Percentiles rank a stretch among this genome's conserved stretches.
These are phyloP conservation scores for Leccinum broughii DNA, from an alignment of 768 basidiomycete genomes.

Conservation along the genomic window DNA sequence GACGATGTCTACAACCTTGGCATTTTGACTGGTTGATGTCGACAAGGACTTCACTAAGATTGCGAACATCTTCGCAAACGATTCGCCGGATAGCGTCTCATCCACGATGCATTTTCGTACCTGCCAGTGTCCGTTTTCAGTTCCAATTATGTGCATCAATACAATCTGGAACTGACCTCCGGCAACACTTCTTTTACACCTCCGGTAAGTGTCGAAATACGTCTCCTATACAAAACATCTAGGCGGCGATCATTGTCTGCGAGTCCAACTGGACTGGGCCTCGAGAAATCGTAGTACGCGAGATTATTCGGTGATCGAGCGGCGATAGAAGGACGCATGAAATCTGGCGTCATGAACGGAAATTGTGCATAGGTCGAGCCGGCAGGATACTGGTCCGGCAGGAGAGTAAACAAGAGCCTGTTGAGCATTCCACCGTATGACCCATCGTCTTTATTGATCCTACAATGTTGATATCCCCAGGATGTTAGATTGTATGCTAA, in stretches of 20 bases:
- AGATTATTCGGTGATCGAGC: slow-evolving; percentile 33
- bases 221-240: slow-evolving; percentile 15
- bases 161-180: slow-evolving; percentile 14
- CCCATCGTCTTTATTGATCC: slow-evolving; percentile 61
- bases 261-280: slow-evolving; percentile 37
- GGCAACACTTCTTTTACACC: not conserved
- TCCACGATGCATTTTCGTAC: slow-evolving; percentile 14
- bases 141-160: not conserved
- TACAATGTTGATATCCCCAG: slow-evolving; percentile 78
- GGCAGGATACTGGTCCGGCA: slow-evolving; percentile 68
- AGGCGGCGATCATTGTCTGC: not conserved
- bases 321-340: slow-evolving; percentile 43
- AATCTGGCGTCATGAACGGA: slow-evolving; percentile 69
- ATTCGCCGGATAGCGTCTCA: slow-evolving; percentile 8
- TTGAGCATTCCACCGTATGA: slow-evolving; percentile 75
- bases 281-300: slow-evolving; percentile 56
- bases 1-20: slow-evolving; percentile 57
- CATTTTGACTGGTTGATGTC: not conserved
- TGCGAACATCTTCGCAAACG: slow-evolving; percentile 15
- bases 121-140: slow-evolving; percentile 6
- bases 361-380: slow-evolving; percentile 74
- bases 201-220: slow-evolving; percentile 19
- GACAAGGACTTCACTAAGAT: slow-evolving; percentile 17
- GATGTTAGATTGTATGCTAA: slow-evolving; percentile 71
- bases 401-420: slow-evolving; percentile 69